Percentiles rank a stretch among this genome's conserved stretches.
These are phyloP conservation scores for Penicillium diatomitis DNA, from an alignment of 495 filamentous ascomycete species.

Conservation along the genomic window DNA sequence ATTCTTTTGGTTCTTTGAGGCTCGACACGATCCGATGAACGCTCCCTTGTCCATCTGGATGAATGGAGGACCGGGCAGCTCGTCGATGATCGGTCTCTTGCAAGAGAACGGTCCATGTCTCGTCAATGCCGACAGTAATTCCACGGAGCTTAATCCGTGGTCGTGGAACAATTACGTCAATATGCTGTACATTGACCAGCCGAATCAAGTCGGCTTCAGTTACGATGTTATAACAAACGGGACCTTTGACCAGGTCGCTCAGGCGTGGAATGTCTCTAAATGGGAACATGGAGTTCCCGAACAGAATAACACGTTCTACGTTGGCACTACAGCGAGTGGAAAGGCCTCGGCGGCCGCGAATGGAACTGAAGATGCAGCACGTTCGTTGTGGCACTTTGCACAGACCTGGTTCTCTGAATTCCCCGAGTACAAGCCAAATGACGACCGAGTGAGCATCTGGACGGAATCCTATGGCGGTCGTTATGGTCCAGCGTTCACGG, in stretches of 20 bases:
- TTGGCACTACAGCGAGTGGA: slow-evolving; percentile 51
- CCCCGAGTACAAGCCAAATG: slow-evolving; percentile 44
- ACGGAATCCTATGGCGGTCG: slow-evolving; percentile 57
- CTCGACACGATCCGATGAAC: slow-evolving; percentile 35
- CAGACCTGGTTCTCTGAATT: slow-evolving; percentile 50
- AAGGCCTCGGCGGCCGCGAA: slow-evolving; percentile 37
- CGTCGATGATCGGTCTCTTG: slow-evolving; percentile 53
- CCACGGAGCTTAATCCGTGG: slow-evolving; percentile 42
- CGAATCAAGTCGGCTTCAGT: slow-evolving; percentile 53
- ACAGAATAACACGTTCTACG: slow-evolving; percentile 51
- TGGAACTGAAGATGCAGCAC: slow-evolving; percentile 43
- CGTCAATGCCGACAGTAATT: slow-evolving; percentile 43
- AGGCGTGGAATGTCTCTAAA: slow-evolving; percentile 23
- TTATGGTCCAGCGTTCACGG: slow-evolving; percentile 55
- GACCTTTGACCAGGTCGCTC: slow-evolving; percentile 31
- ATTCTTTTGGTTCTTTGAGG: slow-evolving; percentile 42
- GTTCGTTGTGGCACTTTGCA: slow-evolving; percentile 49
- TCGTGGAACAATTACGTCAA: slow-evolving; percentile 56
- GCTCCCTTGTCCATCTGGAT: slow-evolving; percentile 47
- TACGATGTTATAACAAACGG: slow-evolving; percentile 41
- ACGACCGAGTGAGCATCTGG: slow-evolving; percentile 46
- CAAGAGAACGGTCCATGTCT: slow-evolving; percentile 55
- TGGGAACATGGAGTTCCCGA: slow-evolving; percentile 33
- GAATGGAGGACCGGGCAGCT: slow-evolving; percentile 49
- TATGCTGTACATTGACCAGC: slow-evolving; percentile 59